phyloP scores from a whole-genome alignment of 495 filamentous ascomycete species.

The Lepraria neglecta region DNA sequence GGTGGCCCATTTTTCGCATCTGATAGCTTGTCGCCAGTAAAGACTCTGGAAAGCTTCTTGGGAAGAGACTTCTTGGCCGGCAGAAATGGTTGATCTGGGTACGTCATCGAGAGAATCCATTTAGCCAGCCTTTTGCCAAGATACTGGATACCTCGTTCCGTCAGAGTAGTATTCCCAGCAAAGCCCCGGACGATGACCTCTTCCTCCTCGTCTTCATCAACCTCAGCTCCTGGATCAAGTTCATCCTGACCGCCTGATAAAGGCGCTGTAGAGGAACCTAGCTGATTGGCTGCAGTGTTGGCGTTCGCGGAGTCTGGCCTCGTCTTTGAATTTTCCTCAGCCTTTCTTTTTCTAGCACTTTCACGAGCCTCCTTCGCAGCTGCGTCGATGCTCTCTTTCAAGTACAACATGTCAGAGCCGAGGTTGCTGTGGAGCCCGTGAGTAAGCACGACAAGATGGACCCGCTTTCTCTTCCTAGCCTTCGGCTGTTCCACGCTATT shows the following conservation, averaged over 20 bases:
- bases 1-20: slow-evolving; percentile 32
- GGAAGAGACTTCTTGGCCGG: slow-evolving; percentile 56
- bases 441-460: slow-evolving; percentile 87
- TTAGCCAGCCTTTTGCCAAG: slow-evolving; percentile 92
- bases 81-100: slow-evolving; percentile 81
- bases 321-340: slow-evolving; percentile 33
- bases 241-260: slow-evolving; percentile 34
- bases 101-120: slow-evolving; percentile 80
- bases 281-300: slow-evolving; percentile 21
- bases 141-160: slow-evolving; percentile 93
- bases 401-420: slow-evolving; percentile 92
- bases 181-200: slow-evolving; percentile 93
- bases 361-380: slow-evolving; percentile 62
- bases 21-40: slow-evolving; percentile 31
- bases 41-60: slow-evolving; percentile 35
- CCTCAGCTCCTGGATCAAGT: slow-evolving; percentile 23
- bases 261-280: slow-evolving; percentile 23
- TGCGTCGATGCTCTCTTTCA: slow-evolving; percentile 94
- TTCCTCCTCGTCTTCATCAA: slow-evolving; percentile 63
- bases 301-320: slow-evolving; percentile 20
- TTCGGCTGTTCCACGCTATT: slow-evolving; percentile 14
- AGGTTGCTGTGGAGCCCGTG: slow-evolving; percentile 96
- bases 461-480: slow-evolving; percentile 50
- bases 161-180: slow-evolving; percentile 79
- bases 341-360: slow-evolving; percentile 51